A percentile compares a stretch with the other conserved stretches of the same genome.
Evolutionary conservation across 2,329 filamentous ascomycete species (phyloP).

Genomic region (Neurospora crassa): DNA sequence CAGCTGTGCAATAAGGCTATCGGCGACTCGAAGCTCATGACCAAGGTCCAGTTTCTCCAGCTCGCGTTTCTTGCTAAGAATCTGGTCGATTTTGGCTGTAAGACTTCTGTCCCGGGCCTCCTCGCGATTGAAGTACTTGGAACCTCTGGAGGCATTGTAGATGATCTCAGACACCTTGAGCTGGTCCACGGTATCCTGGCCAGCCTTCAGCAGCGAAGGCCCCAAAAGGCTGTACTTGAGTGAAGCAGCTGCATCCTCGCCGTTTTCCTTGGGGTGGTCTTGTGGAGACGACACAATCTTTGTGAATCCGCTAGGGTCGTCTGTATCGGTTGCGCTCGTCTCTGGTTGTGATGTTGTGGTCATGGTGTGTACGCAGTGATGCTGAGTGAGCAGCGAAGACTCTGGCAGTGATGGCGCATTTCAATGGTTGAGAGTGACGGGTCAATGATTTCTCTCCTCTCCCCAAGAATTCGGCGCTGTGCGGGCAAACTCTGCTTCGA

Average conservation of each 20-base stretch:
- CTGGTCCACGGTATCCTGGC: slow-evolving; percentile 90
- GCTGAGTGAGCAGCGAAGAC: not conserved
- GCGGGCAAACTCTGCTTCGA: not conserved
- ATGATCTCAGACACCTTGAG: slow-evolving; percentile 88
- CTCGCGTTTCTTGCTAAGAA: slow-evolving; percentile 63
- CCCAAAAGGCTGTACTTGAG: slow-evolving; percentile 87
- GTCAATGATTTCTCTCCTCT: not conserved
- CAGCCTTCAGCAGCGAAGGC: slow-evolving; percentile 85
- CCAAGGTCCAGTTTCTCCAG: slow-evolving; percentile 69
- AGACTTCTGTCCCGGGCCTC: slow-evolving; percentile 71
- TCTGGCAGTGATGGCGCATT: not conserved
- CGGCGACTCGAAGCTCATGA: slow-evolving; percentile 63
- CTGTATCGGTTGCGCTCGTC: not conserved
- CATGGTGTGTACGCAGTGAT: not conserved
- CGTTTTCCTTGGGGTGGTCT: not conserved
- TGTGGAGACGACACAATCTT: not conserved
- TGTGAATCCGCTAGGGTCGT: not conserved
- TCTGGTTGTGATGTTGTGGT: not conserved
- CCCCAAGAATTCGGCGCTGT: not conserved
- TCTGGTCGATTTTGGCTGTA: slow-evolving; percentile 75
- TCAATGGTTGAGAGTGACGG: not conserved
- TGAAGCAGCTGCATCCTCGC: slow-evolving; percentile 32
- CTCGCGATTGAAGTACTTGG: slow-evolving; percentile 92
- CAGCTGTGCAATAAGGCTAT: slow-evolving; percentile 70
- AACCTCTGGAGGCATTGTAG: slow-evolving; percentile 92